Percentiles rank a stretch among this genome's conserved stretches.
Evolutionary conservation across 2,329 filamentous ascomycete genomes (phyloP).

Genomic region (Fusarium tricinctum): DNA sequence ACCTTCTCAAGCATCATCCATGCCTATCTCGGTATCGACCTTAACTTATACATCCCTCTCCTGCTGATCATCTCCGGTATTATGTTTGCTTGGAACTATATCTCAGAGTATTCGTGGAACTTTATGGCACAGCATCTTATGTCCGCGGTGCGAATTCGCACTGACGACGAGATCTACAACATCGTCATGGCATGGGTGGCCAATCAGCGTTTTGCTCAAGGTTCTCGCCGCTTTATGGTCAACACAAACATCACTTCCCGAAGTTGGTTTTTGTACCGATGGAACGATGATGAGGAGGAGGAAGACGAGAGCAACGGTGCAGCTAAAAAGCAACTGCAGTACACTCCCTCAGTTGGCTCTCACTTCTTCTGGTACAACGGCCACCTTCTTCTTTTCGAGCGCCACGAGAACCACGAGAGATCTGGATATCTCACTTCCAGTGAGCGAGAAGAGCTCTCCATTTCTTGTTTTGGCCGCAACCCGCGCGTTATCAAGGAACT

Average conservation of each 20-base stretch:
- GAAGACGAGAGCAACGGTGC: conserved; percentile 57
- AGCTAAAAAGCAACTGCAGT: conserved; percentile 66
- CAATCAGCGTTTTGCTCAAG: conserved; percentile 70
- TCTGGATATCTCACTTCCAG: conserved; percentile 58
- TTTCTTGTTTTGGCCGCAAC: conserved; percentile 73
- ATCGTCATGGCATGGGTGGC: conserved; percentile 80
- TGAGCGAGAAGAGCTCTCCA: conserved; percentile 70
- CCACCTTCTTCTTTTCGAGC: conserved; percentile 69
- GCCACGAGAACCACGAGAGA: conserved; percentile 63
- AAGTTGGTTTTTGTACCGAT: conserved; percentile 63
- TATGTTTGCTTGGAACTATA: conserved; percentile 67
- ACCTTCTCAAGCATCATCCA: conserved; percentile 67
- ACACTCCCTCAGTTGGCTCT: conserved; percentile 76
- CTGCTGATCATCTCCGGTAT: conserved; percentile 65
- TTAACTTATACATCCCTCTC: conserved; percentile 73
- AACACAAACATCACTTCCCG: conserved; percentile 72
- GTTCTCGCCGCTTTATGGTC: conserved; percentile 73
- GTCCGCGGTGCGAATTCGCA: conserved; percentile 75
- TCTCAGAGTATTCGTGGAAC: conserved; percentile 62
- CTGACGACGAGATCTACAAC: conserved; percentile 80
- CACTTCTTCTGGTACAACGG: conserved; percentile 78
- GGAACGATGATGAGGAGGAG: conserved; percentile 61
- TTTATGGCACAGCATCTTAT: conserved; percentile 69
- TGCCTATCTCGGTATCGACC: conserved; percentile 71
- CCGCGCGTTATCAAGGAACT: conserved; percentile 73